Percentiles rank a stretch among this genome's conserved stretches.
phyloP scores from a whole-genome alignment of 257 asterid genomes.

The Petunia axillaris region DNA sequence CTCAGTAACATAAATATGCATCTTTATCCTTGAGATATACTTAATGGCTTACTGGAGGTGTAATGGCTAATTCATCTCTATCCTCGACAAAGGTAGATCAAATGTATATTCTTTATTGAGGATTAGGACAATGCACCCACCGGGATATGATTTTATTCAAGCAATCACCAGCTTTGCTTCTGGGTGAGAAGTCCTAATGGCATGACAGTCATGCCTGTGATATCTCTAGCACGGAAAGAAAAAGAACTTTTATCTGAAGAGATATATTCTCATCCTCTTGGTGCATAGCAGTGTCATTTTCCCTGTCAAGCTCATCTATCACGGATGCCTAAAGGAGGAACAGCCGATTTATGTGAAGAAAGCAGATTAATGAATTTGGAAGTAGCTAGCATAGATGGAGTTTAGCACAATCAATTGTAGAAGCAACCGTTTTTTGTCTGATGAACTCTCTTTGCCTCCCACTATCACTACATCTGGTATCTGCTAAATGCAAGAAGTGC shows the following conservation, averaged over 20 bases:
- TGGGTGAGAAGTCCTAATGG: constrained; percentile 55
- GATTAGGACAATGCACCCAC: constrained; percentile 79
- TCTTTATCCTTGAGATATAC: neutral
- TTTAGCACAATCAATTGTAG: too few relatives aligned
- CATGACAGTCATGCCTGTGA: constrained; percentile 65
- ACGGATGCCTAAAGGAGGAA: neutral
- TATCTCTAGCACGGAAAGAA: constrained; percentile 80
- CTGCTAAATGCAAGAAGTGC: too few relatives aligned
- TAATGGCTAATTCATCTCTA: constrained; percentile 82
- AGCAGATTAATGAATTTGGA: too few relatives aligned
- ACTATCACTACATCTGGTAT: too few relatives aligned
- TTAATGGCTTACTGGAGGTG: too few relatives aligned
- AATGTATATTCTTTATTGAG: constrained; percentile 72
- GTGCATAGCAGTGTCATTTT: constrained; percentile 32
- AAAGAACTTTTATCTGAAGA: constrained; percentile 60
- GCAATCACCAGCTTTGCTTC: constrained; percentile 70
- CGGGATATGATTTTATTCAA: constrained; percentile 53
- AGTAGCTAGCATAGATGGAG: too few relatives aligned
- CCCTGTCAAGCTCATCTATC: constrained; percentile 13
- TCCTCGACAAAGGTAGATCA: constrained; percentile 54
- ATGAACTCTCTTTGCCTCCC: too few relatives aligned
- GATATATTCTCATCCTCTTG: constrained; percentile 33
- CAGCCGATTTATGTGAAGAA: too few relatives aligned
- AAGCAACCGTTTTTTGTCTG: too few relatives aligned
- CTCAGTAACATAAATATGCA: too few relatives aligned